Evolutionary conservation across 179 eudicot species (phyloP), one percentile per base, ranked within the genome.

Genomic region (Pouteria campechiana): DNA sequence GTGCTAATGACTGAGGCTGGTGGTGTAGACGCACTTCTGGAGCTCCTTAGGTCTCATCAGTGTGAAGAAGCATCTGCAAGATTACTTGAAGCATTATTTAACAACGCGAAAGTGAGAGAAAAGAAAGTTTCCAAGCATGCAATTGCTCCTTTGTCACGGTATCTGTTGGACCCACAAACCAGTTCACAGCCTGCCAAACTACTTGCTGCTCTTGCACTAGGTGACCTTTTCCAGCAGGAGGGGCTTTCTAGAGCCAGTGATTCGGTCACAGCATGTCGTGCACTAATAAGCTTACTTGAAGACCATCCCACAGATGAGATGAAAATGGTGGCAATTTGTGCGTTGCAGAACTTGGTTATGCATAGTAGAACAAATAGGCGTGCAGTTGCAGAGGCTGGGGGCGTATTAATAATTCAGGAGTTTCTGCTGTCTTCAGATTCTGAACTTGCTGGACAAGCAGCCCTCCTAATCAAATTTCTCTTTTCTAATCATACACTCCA

Each of bases 311-410:
- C 78, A 1, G 83, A 74, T 16, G 90, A 80, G 49, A 64, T 76
- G 72, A 65, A 57, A 61, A 55, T 80, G 72, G 90, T 80, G 59
- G 75, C 84, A 17, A 46, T 80, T 43, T 80, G 90, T 65, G 90
- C 90, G 10, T 66, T 80, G 52, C 84, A 80, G 48, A 80, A 80
- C 48, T 70, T 76, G 43, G 81, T 76, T 22, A 76, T 73, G 78
- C 68, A 45, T 10, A 76, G 84, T 67, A 47, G 84, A 60, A 68
- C 81, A 24, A 80, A 80, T 46, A 70, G 76, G 57, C 74, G 83
- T 42, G 75, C 80, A 41, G 69, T 80, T 54, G 89, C 89, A 7
- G 89, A 80, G 49, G 83, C 84, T 3, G 90, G 90, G 20, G 90
- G 90, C 9, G 54, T 80, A 35, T 54, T 70, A 28, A 68, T 76